Base-by-base conservation (phyloP, 2,329 filamentous ascomycete genomes). In the Fusarium pseudocircinatum region DNA sequence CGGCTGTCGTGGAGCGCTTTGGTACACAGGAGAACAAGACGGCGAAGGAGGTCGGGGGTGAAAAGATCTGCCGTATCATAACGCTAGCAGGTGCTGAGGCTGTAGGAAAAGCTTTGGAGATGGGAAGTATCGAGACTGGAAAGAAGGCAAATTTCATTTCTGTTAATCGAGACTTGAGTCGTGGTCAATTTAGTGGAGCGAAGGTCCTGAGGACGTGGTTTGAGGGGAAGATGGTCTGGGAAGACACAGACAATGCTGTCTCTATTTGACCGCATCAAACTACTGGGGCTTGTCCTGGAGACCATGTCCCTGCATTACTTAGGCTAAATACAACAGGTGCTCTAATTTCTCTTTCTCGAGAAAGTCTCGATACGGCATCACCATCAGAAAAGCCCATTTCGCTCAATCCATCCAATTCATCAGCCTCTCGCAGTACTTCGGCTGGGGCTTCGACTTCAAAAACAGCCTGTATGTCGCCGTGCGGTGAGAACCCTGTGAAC, bases 391-490 rank as follows among this genome's bases (percentile, higher is more conserved):
- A 69, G 2, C 67, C 67, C 67, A 69, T 69, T 12, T 69, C 67
- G 9, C 67, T 69, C 30, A 69, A 6, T 0, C 67, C 63, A 36
- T 69, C 67, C 32, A 69, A 22, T 9, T 63, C 67, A 32, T 69
- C 63, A 9, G 67, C 67, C 26, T 69, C 67, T 20, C 50, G 46
- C 7, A 58, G 30, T 1, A 69, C 53, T 12, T 57, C 37, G 2
- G 43, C 9, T 0, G 89, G 88, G n/a, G 88, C 87, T 36, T 89
- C 86, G 9, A 85, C 83, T 42, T 89, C 87, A 70, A 91, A 91
- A 1, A 91, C 89, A 2, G 87, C 85, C 61, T 89, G 86, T 43
- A 91, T 81, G 73, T 91, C 89, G 1, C 88, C 88, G 75, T 91
- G 89, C 4, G 88, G 88, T 26, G 85, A 82, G 64, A 82, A 81